Evolutionary conservation across 257 asterid species (phyloP).

Genomic region (Verbascum thapsus): DNA sequence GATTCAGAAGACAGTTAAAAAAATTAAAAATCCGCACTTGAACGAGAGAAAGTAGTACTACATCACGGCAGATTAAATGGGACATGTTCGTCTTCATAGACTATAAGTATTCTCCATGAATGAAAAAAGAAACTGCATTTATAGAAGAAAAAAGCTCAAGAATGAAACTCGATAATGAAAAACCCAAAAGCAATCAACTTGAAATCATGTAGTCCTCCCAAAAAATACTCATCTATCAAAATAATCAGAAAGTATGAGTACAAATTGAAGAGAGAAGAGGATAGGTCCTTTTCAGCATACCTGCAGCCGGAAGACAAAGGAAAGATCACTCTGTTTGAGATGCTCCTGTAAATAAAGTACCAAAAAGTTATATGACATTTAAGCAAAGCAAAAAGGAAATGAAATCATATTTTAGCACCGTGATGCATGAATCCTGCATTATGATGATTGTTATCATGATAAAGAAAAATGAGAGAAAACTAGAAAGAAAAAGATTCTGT

Average conservation of each 20-base stretch:
- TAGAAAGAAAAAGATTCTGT: neutral
- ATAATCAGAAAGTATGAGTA: neutral
- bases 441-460: neutral
- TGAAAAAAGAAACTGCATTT: conserved; percentile 6
- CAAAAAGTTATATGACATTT: conserved; percentile 23
- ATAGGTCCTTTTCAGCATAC: conserved; percentile 44
- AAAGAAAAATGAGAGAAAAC: neutral
- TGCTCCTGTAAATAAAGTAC: conserved; percentile 73
- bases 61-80: neutral
- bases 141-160: neutral
- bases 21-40: conserved; percentile 19
- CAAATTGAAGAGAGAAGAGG: conserved; percentile 5
- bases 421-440: neutral
- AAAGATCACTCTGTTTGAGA: conserved; percentile 92
- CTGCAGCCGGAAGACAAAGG: conserved; percentile 98
- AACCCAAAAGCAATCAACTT: conserved; percentile 5
- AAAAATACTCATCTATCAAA: conserved; percentile 6
- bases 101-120: conserved; percentile 15
- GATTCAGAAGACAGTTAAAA: conserved; percentile 27
- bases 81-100: conserved; percentile 1
- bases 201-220: neutral
- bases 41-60: neutral
- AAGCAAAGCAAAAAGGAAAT: conserved; percentile 11
- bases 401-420: conserved; percentile 7
- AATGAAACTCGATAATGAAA: neutral